A percentile compares a stretch with the other conserved stretches of the same genome.
Evolutionary conservation across 768 basidiomycete genomes (phyloP).

Genomic region (Boletus edulis): DNA sequence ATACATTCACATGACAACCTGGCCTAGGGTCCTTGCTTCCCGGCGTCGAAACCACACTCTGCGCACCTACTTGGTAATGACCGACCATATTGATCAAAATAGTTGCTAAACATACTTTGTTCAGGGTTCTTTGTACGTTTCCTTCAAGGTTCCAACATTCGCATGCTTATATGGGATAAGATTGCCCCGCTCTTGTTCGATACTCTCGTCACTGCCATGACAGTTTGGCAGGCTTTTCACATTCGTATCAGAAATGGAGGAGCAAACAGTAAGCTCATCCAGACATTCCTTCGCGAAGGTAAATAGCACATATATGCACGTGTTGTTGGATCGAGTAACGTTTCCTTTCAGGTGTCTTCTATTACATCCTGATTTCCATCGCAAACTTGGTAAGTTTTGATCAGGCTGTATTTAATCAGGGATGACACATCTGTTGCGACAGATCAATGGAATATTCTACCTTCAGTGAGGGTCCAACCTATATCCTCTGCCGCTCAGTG

Average conservation of each 20-base stretch:
- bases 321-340: background rate
- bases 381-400: conserved; percentile 59
- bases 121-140: conserved; percentile 57
- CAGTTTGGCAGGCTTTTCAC: conserved; percentile 72
- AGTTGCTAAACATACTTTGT: conserved; percentile 7
- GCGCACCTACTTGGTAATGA: conserved; percentile 73
- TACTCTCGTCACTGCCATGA: conserved; percentile 78
- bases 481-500: background rate
- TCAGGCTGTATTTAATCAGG: background rate
- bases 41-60: conserved; percentile 79
- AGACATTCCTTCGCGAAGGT: conserved; percentile 85
- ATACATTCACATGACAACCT: conserved; percentile 15
- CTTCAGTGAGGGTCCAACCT: conserved; percentile 57
- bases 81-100: background rate
- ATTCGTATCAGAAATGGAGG: conserved; percentile 75
- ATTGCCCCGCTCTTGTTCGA: conserved; percentile 82
- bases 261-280: conserved; percentile 74
- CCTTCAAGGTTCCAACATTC: background rate
- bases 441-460: conserved; percentile 83
- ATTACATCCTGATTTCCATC: conserved; percentile 83
- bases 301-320: conserved; percentile 11
- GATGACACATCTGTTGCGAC: conserved; percentile 3
- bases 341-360: conserved; percentile 58
- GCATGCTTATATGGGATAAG: conserved; percentile 35
- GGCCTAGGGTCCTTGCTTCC: conserved; percentile 70